Base-by-base conservation (phyloP, 805 yeast genomes). In the Saccharomycopsis vini region DNA sequence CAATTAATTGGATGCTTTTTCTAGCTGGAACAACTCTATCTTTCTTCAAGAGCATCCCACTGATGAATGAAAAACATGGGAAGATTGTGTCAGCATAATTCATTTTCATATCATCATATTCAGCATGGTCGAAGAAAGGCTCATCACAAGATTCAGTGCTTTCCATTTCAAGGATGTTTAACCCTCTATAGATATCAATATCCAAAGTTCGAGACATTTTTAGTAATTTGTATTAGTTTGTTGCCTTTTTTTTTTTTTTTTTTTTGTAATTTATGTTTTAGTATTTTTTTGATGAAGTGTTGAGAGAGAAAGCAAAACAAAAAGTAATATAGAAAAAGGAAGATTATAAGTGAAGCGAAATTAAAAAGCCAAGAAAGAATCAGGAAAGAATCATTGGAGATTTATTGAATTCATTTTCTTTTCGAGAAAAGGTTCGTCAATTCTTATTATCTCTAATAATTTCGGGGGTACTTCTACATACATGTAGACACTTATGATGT, bases 11-110 rank as follows among this genome's bases (percentile, higher is more conserved):
- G 10, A 50, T 10, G 18, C 40, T 41, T 36, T 42, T 52, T n/a
- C 33, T 29, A 10, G 45, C 4, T 5, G 52, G 56, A n/a, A 46
- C 42, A 12, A 35, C 31, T 5, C 38, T 22, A n/a, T 36, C 40
- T 13, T 36, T 39, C 15, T 39, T 21, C 2, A 46, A 26, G 18
- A 18, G 22, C 43, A 52, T 36, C n/a, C 56, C 56, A 21, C 44
- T 39, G 5, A 53, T 41, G 30, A 51, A 53, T 7, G 52, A 44
- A 32, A 53, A 53, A 21, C 52, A 46, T 15, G 56, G 56, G 39
- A 53, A 53, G 3, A 53, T 49, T 3, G 55, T 52, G 26, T 53
- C 56, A 13, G 56, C 56, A 34, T 52, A 53, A 29, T 31, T 47
- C 39, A 52, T 32, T 23, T 35, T 40, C 46, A 34, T 52, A 7